phyloP scores from a whole-genome alignment of 2,329 filamentous ascomycete species.

The Shiraia bambusicola region DNA sequence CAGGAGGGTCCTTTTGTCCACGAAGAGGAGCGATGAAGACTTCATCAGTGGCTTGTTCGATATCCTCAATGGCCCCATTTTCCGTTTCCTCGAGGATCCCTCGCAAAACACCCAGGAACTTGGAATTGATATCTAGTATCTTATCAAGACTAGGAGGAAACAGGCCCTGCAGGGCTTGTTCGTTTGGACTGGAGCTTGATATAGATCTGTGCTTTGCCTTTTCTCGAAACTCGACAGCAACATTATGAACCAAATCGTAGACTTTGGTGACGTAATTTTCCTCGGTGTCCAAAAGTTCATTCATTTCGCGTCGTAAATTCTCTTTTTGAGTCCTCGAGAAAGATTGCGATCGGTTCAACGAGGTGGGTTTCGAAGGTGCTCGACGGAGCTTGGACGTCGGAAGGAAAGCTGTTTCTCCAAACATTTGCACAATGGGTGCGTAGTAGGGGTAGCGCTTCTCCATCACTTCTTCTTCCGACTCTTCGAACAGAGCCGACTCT shows the following conservation, averaged over 20 bases:
- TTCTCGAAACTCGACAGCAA: conserved; percentile 77
- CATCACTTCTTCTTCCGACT: conserved; percentile 65
- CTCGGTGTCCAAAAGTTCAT: conserved; percentile 88
- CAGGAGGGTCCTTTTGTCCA: conserved; percentile 52
- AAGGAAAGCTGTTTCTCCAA: conserved; percentile 83
- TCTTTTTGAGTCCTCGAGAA: conserved; percentile 83
- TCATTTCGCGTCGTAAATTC: conserved; percentile 82
- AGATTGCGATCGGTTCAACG: conserved; percentile 73
- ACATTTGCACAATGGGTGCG: conserved; percentile 71
- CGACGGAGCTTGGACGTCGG: conserved; percentile 82
- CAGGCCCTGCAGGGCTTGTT: conserved; percentile 70
- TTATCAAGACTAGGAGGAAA: conserved; percentile 80
- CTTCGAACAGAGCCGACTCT: conserved; percentile 61
- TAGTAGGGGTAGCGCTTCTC: conserved; percentile 77
- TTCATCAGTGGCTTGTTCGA: conserved; percentile 59
- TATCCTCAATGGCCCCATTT: conserved; percentile 73
- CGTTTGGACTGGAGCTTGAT: conserved; percentile 69
- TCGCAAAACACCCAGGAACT: conserved; percentile 75
- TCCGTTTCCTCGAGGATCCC: conserved; percentile 80
- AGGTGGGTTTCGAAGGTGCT: conserved; percentile 82
- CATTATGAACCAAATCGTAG: conserved; percentile 75
- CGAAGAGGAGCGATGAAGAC: conserved; percentile 37
- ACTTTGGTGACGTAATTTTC: conserved; percentile 90
- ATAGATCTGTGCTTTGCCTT: conserved; percentile 61
- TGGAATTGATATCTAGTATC: conserved; percentile 79